A percentile compares a stretch with the other conserved stretches of the same genome.
Evolutionary conservation across 768 basidiomycete species (phyloP).

Genomic region (Chalciporus sphaerocephalus): DNA sequence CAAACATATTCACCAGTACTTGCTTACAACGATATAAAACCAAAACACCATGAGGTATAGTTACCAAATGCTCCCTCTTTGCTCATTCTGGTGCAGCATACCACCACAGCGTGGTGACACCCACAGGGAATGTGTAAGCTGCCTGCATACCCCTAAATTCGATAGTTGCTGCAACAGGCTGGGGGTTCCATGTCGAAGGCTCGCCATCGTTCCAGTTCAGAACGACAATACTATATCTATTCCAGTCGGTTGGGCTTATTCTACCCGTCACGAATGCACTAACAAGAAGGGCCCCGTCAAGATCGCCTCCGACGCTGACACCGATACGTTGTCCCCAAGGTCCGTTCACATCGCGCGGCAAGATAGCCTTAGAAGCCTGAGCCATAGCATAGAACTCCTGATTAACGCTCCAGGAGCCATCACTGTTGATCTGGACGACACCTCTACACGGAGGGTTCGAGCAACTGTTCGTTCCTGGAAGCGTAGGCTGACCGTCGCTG

Average conservation of each 20-base stretch:
- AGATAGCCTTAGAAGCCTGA: constrained; percentile 67
- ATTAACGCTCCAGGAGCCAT: constrained; percentile 60
- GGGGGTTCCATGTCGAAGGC: constrained; percentile 51
- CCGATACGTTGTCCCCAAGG: constrained; percentile 68
- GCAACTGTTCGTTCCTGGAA: constrained; percentile 63
- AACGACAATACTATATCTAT: constrained; percentile 67
- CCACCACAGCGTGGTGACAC: constrained; percentile 58
- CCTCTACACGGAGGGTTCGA: constrained; percentile 56
- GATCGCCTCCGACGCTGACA: constrained; percentile 52
- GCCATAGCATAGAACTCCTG: constrained; percentile 78
- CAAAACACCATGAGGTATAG: too few species aligned
- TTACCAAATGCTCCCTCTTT: too few species aligned
- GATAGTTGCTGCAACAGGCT: constrained; percentile 53
- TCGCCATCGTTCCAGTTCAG: constrained; percentile 62
- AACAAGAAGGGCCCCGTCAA: constrained; percentile 58
- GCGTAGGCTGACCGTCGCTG: constrained; percentile 55
- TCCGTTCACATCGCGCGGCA: constrained; percentile 64
- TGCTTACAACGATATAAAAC: neutral
- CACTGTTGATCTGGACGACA: constrained; percentile 61
- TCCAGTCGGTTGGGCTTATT: constrained; percentile 49
- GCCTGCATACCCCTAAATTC: constrained; percentile 63
- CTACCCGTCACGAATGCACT: constrained; percentile 62
- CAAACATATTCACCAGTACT: too few species aligned
- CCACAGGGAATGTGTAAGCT: constrained; percentile 73
- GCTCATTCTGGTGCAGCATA: constrained; percentile 27